Evolutionary conservation across 306 rosid species (phyloP), one percentile per base, ranked within the genome.

Genomic region (Rosa lucieae): DNA sequence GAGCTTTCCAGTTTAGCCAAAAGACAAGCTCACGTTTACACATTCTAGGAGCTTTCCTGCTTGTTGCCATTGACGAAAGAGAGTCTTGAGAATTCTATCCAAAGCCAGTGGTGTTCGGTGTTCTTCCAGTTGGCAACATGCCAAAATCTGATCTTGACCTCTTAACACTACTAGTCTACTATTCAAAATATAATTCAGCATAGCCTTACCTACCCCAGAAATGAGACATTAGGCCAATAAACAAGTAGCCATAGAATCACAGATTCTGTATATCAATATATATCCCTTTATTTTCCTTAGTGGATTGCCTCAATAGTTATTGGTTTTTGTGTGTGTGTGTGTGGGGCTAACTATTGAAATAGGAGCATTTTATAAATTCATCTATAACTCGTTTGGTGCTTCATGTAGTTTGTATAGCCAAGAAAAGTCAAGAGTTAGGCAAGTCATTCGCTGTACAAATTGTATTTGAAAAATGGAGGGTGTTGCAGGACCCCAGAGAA

Each of bases 131-230:
- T 80, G 84, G 82, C 62, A 65, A 7, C 80, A 71, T 82, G 84
- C 80, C 55, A 46, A 29, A 81, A 77, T 61, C 65, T 84, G 91
- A 89, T 81, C 23, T 73, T 82, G 92, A 91, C 92, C 73, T 83
- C 75, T 67, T 76, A 83, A 86, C 90, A 70, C 80, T 66, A 67
- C 39, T 32, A 32, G 37, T 32, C 3, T 9, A 32, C 68, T 52
- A 46, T 58, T 26, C 26, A 78, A 67, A 58, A 63, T 72, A 67
- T 37, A 39, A 20, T 56, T 48, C 40, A 40, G 42, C 65, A 78
- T 68, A 52, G 46, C 46, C 73, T 65, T 65, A 21, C 53, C 40
- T 55, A 73, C 85, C 55, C 49, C 4, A 17, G 17, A 43, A 39
- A 67, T 67, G 72, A 56, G 23, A 56, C 44, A 43, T 23, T 55